Percentiles rank a stretch among this genome's conserved stretches.
Conservation (phyloP, 306 rosid species). For the Elaeagnus macrophylla region DNA sequence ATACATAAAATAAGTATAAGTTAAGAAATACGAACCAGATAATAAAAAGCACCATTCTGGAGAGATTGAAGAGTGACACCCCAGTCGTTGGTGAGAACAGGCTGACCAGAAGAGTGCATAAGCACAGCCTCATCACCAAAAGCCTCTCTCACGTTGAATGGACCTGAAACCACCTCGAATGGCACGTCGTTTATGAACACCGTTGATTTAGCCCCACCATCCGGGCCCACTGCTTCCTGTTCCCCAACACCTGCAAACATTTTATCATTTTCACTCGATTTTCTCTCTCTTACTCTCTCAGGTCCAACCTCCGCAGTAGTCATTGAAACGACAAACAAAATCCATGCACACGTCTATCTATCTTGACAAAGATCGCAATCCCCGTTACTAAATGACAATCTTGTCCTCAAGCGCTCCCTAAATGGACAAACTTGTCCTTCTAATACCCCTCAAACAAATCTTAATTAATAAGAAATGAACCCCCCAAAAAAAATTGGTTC, state of each 20-base stretch:
- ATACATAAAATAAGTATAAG: neutral
- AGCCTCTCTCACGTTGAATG: constrained; percentile 74
- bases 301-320: constrained; percentile 2
- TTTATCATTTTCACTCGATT: neutral
- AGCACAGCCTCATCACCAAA: constrained; percentile 76
- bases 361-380: constrained; percentile 4
- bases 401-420: neutral
- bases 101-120: constrained; percentile 69
- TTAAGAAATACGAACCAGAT: constrained; percentile 38
- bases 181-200: constrained; percentile 87
- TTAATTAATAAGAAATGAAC: too few relatives aligned
- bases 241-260: constrained; percentile 37
- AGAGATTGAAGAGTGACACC: constrained; percentile 81
- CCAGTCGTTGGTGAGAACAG: constrained; percentile 80
- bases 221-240: constrained; percentile 20
- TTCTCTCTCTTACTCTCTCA: neutral
- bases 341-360: constrained; percentile 80
- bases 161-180: constrained; percentile 62
- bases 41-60: constrained; percentile 69
- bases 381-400: neutral
- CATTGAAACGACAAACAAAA: constrained; percentile 5
- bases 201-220: constrained; percentile 37
- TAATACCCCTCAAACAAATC: too few relatives aligned
- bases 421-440: neutral
- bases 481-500: too few relatives aligned